Evolutionary conservation across 129 eudicot genomes (phyloP).

Genomic region (Chrysanthemum makinoi): DNA sequence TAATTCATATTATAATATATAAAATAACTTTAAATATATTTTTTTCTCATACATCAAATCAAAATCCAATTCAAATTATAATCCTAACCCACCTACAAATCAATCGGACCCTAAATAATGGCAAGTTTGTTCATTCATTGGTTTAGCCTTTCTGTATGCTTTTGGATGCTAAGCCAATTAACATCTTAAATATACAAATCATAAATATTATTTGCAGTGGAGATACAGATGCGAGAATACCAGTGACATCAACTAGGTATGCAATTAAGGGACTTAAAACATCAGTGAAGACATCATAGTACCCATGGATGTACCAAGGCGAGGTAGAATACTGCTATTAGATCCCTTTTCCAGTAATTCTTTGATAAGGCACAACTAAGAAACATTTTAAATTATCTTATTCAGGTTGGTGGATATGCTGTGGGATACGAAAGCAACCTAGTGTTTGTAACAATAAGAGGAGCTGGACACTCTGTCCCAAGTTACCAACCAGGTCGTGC

Average conservation of each 20-base stretch:
- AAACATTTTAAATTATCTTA: neutral
- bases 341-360: neutral
- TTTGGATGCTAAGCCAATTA: neutral
- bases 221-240: slow-evolving; percentile 45
- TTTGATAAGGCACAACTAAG: neutral
- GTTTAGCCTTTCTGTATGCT: neutral
- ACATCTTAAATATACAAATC: neutral
- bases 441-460: slow-evolving; percentile 16
- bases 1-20: too few species aligned
- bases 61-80: too few species aligned
- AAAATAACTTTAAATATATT: too few species aligned
- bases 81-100: too few species aligned
- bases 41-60: too few species aligned
- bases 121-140: neutral
- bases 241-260: slow-evolving; percentile 43
- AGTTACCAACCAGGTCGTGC: slow-evolving; percentile 48
- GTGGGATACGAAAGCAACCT: slow-evolving; percentile 5
- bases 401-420: slow-evolving; percentile 23
- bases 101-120: neutral
- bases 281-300: slow-evolving; percentile 39
- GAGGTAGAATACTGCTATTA: slow-evolving; percentile 32
- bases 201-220: slow-evolving; percentile 34
- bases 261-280: slow-evolving; percentile 30
- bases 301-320: slow-evolving; percentile 44
- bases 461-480: slow-evolving; percentile 41